Conservation (phyloP, 2,329 filamentous ascomycete species). For the Onygenales sp. region DNA sequence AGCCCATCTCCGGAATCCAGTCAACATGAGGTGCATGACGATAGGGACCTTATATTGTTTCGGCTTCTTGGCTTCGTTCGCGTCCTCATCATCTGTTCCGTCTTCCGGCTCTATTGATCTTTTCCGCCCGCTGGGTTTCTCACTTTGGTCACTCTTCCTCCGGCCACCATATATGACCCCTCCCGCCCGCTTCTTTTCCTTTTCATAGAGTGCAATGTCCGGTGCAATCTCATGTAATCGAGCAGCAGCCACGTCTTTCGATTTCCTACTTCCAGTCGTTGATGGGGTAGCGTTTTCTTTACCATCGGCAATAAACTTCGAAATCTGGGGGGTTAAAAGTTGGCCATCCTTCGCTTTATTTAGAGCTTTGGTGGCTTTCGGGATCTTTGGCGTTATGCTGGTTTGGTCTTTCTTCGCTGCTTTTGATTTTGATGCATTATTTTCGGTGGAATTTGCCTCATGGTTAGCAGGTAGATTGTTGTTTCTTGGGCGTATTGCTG, state of each 20-base stretch:
- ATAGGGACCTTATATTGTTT: conserved; percentile 57
- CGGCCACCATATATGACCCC: conserved; percentile 53
- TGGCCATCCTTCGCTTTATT: conserved; percentile 18
- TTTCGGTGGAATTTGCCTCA: neutral
- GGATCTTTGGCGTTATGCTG: conserved; percentile 14
- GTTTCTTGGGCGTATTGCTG: conserved; percentile 27
- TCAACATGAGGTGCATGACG: conserved; percentile 67
- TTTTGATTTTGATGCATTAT: conserved; percentile 1
- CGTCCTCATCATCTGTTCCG: conserved; percentile 37
- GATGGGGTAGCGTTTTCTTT: conserved; percentile 82
- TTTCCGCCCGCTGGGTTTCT: conserved; percentile 25
- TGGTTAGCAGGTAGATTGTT: conserved; percentile 16
- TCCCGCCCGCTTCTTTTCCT: conserved; percentile 76
- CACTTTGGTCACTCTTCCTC: conserved; percentile 35
- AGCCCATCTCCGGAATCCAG: conserved; percentile 76
- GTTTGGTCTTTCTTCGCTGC: conserved; percentile 9
- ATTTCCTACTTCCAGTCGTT: conserved; percentile 68
- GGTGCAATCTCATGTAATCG: conserved; percentile 67
- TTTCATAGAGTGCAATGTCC: conserved; percentile 85
- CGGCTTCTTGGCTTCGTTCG: conserved; percentile 50
- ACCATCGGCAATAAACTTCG: conserved; percentile 45
- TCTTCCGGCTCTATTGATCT: conserved; percentile 38
- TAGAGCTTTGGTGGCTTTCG: conserved; percentile 17
- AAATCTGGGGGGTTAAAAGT: conserved; percentile 45
- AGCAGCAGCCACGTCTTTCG: conserved; percentile 74